Evolutionary conservation across 768 basidiomycete species (phyloP), one percentile per base, ranked within the genome.

Genomic region (Sporobolomyces pararoseus): DNA sequence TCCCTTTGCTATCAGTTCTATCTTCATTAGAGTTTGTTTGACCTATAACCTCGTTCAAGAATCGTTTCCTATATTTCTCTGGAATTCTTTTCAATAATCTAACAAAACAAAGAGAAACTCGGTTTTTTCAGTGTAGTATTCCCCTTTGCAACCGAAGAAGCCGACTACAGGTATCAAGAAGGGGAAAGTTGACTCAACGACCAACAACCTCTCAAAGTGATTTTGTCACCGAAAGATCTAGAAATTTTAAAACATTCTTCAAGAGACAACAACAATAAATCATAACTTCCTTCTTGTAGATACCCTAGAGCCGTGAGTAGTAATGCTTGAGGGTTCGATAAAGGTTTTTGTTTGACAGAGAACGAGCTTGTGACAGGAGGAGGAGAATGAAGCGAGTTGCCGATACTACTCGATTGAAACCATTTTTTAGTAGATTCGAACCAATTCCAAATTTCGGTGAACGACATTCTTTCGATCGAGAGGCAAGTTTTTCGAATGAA

Each of bases 401-500:
- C 46, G 6, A 12, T 12, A 13, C 46, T 47, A 13, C 7, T 23
- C 23, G 14, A 12, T 6, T 47, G 13, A 23, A 12, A 35, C 44
- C 54, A 49, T 29, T 13, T 32, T 49, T 31, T 29, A 7, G n/a
- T 39, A n/a, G 16, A 27, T 9, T 65, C 59, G 39, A 25, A 37
- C 66, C 66, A 72, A 13, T n/a, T 4, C 31, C 25, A 29, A 2
- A 72, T 21, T 19, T 46, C 52, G 1, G 46, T 63, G 25, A 72
- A 65, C 1, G 25, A 19, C 39, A 72, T 27, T 17, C 47, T 32
- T 2, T 32, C 46, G 39, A 72, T n/a, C 7, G 21, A 2, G 44
- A 68, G 35, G 23, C n/a, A 21, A 2, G 39, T 23, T 34, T 67
- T 63, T 9, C 71, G 55, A 29, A 72, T 29, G 34, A 52, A 72